Percentiles rank a stretch among this genome's conserved stretches.
Evolutionary conservation across 2,329 filamentous ascomycete species (phyloP).

Genomic region (Stylonectria norvegica): DNA sequence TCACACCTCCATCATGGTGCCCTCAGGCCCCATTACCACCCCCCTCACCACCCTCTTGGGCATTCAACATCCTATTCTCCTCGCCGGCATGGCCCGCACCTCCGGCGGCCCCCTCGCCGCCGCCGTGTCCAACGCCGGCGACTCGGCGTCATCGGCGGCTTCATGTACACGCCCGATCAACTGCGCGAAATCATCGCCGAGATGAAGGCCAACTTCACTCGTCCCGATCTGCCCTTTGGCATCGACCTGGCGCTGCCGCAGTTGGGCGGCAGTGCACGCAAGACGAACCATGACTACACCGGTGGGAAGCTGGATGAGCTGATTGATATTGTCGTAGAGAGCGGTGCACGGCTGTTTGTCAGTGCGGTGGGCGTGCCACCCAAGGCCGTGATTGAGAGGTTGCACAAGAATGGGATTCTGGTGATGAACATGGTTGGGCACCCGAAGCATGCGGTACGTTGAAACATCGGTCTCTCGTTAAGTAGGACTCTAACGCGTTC

Average conservation of each 20-base stretch:
- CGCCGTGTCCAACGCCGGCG: constrained; percentile 84
- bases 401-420: constrained; percentile 76
- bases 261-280: constrained; percentile 76
- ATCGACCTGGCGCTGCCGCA: constrained; percentile 90
- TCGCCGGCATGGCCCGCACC: constrained; percentile 90
- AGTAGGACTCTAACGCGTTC: constrained; percentile 1
- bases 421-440: constrained; percentile 98
- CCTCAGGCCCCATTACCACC: constrained; percentile 61
- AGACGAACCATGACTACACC: constrained; percentile 96
- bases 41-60: constrained; percentile 74
- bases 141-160: constrained; percentile 73
- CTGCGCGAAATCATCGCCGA: constrained; percentile 79
- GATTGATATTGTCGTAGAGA: constrained; percentile 79
- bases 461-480: neutral
- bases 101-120: constrained; percentile 76
- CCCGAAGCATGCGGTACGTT: constrained; percentile 72
- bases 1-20: constrained; percentile 34
- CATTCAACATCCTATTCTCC: constrained; percentile 84
- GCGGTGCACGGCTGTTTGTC: constrained; percentile 82
- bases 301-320: constrained; percentile 83
- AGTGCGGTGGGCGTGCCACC: constrained; percentile 86
- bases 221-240: constrained; percentile 75
- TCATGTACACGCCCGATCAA: constrained; percentile 69
- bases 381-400: constrained; percentile 63
- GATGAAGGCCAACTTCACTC: constrained; percentile 69